Evolutionary conservation across 2,329 filamentous ascomycete species (phyloP).

Genomic region (Botrytis pseudocinerea): DNA sequence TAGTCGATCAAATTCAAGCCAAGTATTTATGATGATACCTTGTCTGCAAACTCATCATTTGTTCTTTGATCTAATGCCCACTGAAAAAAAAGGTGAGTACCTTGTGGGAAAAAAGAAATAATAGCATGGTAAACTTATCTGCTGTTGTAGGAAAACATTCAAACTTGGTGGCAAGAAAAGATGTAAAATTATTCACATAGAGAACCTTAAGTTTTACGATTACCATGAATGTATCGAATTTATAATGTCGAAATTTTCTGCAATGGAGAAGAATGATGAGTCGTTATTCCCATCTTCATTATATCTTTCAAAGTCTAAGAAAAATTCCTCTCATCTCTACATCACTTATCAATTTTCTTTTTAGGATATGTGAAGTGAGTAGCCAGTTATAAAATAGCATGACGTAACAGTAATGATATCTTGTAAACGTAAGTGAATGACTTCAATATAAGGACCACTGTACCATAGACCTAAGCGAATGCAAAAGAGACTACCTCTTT

Average conservation of each 20-base stretch:
- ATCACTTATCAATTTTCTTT: background rate
- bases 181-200: background rate
- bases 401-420: background rate
- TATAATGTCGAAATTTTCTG: fast-evolving
- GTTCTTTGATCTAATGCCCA: background rate
- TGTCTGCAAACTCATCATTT: background rate
- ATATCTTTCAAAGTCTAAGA: background rate
- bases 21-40: fast-evolving
- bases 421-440: too few species aligned
- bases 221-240: background rate
- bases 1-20: background rate
- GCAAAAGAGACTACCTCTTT: too few species aligned
- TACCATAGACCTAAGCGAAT: too few species aligned
- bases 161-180: background rate
- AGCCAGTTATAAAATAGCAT: too few species aligned
- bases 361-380: background rate
- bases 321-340: background rate
- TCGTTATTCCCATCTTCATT: background rate
- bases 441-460: too few species aligned
- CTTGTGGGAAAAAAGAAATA: fast-evolving
- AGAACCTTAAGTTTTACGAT: too few species aligned
- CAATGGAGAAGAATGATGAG: background rate
- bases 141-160: fast-evolving
- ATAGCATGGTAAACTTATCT: background rate
- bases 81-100: background rate